A percentile compares a stretch with the other conserved stretches of the same genome.
These are phyloP conservation scores for Phyllostachys edulis DNA, from an alignment of 176 grass and related monocot genomes.

Conservation along the genomic window DNA sequence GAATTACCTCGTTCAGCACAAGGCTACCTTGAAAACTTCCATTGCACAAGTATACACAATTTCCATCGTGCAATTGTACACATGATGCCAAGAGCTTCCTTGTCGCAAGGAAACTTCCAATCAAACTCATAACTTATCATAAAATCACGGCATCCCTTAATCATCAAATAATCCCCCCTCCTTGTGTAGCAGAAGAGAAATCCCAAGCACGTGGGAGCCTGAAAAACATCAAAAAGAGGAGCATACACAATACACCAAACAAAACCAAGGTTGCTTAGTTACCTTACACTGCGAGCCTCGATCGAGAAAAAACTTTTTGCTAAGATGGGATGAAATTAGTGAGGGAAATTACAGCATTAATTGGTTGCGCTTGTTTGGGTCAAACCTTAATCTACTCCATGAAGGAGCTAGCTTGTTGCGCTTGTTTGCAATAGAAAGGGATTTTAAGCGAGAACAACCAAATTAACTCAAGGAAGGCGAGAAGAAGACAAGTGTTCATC, in stretches of 20 bases:
- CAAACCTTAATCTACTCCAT: background rate
- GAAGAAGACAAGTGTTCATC: background rate
- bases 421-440: background rate
- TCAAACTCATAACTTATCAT: slow-evolving; percentile 26
- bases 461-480: background rate
- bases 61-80: background rate
- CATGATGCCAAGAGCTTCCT: background rate
- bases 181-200: background rate
- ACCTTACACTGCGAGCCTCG: background rate
- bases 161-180: background rate
- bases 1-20: background rate
- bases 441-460: background rate
- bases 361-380: background rate
- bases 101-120: background rate
- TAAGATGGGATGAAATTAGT: background rate
- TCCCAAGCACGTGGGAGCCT: background rate
- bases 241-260: background rate
- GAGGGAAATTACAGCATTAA: background rate
- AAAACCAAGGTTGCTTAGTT: background rate
- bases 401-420: background rate
- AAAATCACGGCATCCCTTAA: slow-evolving; percentile 31
- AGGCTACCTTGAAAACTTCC: background rate
- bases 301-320: background rate
- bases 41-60: background rate
- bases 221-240: background rate